Evolutionary conservation across 805 yeast genomes (phyloP), one percentile per base, ranked within the genome.

Genomic region (Peterozyma xylosa): DNA sequence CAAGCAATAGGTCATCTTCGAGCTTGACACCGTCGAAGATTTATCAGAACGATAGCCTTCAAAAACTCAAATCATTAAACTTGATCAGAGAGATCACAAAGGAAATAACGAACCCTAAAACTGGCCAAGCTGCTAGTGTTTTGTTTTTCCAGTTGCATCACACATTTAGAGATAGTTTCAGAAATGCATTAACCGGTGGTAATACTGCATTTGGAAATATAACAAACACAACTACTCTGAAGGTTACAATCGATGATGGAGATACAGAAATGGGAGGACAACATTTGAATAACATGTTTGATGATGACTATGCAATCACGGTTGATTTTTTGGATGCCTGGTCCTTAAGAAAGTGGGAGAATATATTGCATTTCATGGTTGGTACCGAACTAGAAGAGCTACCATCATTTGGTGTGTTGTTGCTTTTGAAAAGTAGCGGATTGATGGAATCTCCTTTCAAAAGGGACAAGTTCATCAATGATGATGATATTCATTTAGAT

Each of bases 291-390:
- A 14, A 14, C 13, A 32, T 32, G 34, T 32, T 32, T 32, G 15
- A 32, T 5, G 66, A 72, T 34, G 68, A 70, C 9, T 81, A 80
- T 48, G 66, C 66, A 30, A 83, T 85, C 4, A 80, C 76, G 39
- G 62, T 80, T n/a, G 73, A 71, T 33, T 83, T 82, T 53, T 67
- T 91, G 39, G 95, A 87, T 52, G 69, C 70, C 35, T 90, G 88
- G 63, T 95, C 96, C 11, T 74, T 88, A 6, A 76, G 73, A 38
- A 88, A 85, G 57, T 93, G 99, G 99, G 99, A 93, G 59, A 78
- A 87, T 7, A 91, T 93, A 52, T 69, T 93, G 53, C 98, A 93
- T 69, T 93, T 83, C 66, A 91, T 93, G 98, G 99, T 93, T 37
- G 96, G 98, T 2, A 87, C 97, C 0, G 86, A 86, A 42, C 65